phyloP scores from a whole-genome alignment of 352 stramenopile genomes.

The Pythium phragmitis region DNA sequence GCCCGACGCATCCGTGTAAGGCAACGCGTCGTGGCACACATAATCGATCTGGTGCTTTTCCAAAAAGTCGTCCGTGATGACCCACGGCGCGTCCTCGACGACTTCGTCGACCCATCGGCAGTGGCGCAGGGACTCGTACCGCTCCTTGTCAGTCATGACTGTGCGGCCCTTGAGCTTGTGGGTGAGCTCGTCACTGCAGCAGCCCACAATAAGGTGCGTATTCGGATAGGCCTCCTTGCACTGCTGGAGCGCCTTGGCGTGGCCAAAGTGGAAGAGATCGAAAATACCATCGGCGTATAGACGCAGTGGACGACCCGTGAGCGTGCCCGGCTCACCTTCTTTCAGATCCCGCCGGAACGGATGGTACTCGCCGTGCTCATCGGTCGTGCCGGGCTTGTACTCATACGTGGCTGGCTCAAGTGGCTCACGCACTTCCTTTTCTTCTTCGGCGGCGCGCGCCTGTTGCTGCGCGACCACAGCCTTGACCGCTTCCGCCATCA shows the following conservation, averaged over 20 bases:
- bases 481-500: slow-evolving; percentile 25
- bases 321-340: slow-evolving; percentile 68
- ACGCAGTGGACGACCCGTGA: slow-evolving; percentile 72
- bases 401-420: slow-evolving; percentile 19
- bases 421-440: slow-evolving; percentile 17
- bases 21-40: slow-evolving; percentile 87
- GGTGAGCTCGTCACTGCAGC: slow-evolving; percentile 84
- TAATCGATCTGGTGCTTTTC: slow-evolving; percentile 87
- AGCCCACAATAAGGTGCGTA: slow-evolving; percentile 82
- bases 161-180: slow-evolving; percentile 87
- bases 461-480: slow-evolving; percentile 22
- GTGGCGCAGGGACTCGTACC: slow-evolving; percentile 84
- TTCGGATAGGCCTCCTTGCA: slow-evolving; percentile 88
- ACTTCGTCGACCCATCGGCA: slow-evolving; percentile 89
- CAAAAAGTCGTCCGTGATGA: slow-evolving; percentile 82
- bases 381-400: slow-evolving; percentile 23
- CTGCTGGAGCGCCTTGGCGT: slow-evolving; percentile 86
- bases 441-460: slow-evolving; percentile 17
- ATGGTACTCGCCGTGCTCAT: slow-evolving; percentile 39
- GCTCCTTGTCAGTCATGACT: slow-evolving; percentile 86
- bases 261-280: slow-evolving; percentile 88
- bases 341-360: slow-evolving; percentile 58
- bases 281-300: slow-evolving; percentile 90
- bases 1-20: slow-evolving; percentile 79
- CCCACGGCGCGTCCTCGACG: slow-evolving; percentile 85